Evolutionary conservation across 345 rosid species (phyloP).

Genomic region (Xanthoceras sorbifolium): DNA sequence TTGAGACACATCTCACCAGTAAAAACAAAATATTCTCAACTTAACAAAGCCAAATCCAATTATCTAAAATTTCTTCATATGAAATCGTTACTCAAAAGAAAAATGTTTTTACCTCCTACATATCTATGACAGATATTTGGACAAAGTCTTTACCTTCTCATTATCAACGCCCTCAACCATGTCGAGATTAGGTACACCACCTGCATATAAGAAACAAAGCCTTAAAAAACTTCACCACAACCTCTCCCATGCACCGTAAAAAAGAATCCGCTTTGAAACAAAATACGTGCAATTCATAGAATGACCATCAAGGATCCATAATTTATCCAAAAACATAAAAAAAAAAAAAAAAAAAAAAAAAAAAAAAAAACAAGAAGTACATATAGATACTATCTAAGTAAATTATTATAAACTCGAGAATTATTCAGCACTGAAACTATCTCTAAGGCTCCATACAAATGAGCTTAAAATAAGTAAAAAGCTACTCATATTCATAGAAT

Average conservation of each 20-base stretch:
- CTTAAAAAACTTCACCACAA: background rate
- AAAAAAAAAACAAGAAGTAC: background rate
- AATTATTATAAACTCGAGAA: background rate
- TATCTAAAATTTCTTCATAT: background rate
- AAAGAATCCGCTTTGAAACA: constrained; percentile 10
- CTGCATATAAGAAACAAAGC: constrained; percentile 42
- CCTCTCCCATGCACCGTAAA: background rate
- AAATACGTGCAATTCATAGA: background rate
- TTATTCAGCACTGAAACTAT: background rate
- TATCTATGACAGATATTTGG: background rate
- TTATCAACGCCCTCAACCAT: constrained; percentile 79
- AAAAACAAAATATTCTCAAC: background rate
- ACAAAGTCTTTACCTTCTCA: constrained; percentile 60
- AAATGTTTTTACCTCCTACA: background rate
- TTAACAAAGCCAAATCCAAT: constrained; percentile 4
- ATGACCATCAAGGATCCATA: constrained; percentile 1
- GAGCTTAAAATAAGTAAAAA: background rate
- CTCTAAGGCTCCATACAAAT: background rate
- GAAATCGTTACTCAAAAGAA: background rate
- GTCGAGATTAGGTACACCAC: constrained; percentile 77
- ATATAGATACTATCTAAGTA: background rate
- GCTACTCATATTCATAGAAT: background rate
- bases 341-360: background rate
- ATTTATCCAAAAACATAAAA: background rate
- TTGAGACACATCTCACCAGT: background rate